Conservation (phyloP, 164 flowering plant genomes). For the Echeveria elegans region DNA sequence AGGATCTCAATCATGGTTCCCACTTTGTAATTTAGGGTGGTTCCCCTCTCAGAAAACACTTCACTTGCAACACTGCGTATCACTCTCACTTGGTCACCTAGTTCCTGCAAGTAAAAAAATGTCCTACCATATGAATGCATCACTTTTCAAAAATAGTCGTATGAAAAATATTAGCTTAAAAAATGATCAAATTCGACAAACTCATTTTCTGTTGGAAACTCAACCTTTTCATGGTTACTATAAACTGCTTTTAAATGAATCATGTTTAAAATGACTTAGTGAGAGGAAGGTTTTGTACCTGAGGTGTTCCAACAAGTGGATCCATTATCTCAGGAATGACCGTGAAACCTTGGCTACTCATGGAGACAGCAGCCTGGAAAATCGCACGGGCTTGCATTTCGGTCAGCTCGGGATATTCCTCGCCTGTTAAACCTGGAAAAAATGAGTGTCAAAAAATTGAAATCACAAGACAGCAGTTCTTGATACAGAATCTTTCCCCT, state of each 20-base stretch:
- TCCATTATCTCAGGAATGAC: constrained; percentile 96
- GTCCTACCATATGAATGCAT: background rate
- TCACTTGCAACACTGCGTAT: constrained; percentile 58
- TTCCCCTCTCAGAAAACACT: constrained; percentile 78
- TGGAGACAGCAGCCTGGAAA: constrained; percentile 77
- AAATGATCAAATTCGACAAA: no score
- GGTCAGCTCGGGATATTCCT: constrained; percentile 89
- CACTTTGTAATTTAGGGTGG: constrained; percentile 57
- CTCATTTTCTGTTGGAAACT: no score
- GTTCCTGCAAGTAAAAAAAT: constrained; percentile 50
- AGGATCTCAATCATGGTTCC: constrained; percentile 98
- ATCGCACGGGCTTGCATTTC: constrained; percentile 97
- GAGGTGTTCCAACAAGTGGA: constrained; percentile 96
- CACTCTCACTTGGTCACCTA: constrained; percentile 68
- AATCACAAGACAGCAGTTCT: no score
- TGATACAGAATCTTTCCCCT: no score
- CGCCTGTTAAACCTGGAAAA: constrained; percentile 39
- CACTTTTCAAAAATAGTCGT: no score
- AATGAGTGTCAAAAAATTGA: background rate
- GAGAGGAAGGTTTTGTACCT: constrained; percentile 28
- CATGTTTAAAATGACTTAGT: background rate
- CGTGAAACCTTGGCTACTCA: constrained; percentile 62
- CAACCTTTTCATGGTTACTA: no score
- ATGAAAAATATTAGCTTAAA: no score
- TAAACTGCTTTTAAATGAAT: no score